Base-by-base conservation (phyloP, 2,329 filamentous ascomycete genomes). In the Paracorniculantispora psalliotae region DNA sequence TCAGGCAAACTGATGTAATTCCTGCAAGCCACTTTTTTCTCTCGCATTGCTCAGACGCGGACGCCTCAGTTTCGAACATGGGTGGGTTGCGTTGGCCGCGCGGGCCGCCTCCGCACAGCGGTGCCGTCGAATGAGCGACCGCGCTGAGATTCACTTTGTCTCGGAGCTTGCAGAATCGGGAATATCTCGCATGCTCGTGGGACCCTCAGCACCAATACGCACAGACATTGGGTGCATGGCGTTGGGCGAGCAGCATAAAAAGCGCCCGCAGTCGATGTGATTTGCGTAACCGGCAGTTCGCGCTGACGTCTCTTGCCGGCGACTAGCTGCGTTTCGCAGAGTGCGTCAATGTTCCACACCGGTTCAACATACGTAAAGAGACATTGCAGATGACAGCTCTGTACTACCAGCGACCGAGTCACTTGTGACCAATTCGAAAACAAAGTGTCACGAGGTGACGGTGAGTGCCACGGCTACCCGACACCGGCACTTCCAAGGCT, bases 1-100 rank as follows among this genome's bases (percentile, higher is more conserved):
- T 47, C 30, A 48, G 35, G 23, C 50, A 37, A 43, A 39, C 23
- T 44, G 43, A 47, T 56, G 43, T 56, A 19, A 21, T 43, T 26
- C 53, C 39, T 15, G 53, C 53, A 37, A 37, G 30, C 43, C 28
- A 39, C 30, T 35, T 28, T 15, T 15, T 4, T n/a, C 43, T 33
- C 44, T n/a, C n/a, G n/a, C 43, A 35, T 44, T 57, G 44, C 54
- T 57, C 46, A 43, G 35, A 55, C 52, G 41, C 46, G 33, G 35
- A 55, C 52, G 41, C 33, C 33, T 35, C 23, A 21, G 53, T 56
- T 56, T 56, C 53, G 53, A 47, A 56, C 43, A 48, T 55, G 53
- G 53, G 53, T 23, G 10, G 28, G 39, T 30, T 39, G 50, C 35
- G 30, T 28, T 30, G 43, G 30, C 53, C 53, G 53, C 53, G 53